A percentile compares a stretch with the other conserved stretches of the same genome.
Evolutionary conservation across 2,329 filamentous ascomycete genomes (phyloP).

Genomic region (Chalaropsis ovoidea): DNA sequence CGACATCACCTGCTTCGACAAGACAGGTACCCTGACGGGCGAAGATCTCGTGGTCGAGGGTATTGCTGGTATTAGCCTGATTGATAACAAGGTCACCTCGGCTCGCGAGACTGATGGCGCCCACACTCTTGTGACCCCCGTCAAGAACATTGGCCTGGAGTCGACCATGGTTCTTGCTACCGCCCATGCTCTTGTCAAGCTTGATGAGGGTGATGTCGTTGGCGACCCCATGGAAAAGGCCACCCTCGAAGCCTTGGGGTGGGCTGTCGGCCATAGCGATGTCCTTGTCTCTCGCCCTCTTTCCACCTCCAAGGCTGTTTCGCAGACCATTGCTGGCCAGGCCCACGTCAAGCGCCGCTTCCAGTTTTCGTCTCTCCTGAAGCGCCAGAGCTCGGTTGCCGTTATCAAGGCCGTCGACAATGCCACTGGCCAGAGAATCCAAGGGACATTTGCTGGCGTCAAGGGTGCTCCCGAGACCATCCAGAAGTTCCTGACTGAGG

Average conservation of each 20-base stretch:
- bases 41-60: constrained; percentile 96
- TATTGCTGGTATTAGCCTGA: constrained; percentile 77
- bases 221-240: constrained; percentile 99
- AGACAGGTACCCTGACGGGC: constrained; percentile 92
- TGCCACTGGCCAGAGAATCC: constrained; percentile 63
- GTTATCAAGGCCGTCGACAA: constrained; percentile 64
- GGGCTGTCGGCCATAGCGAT: constrained; percentile 86
- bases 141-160: constrained; percentile 61
- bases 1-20: constrained; percentile 96
- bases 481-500: constrained; percentile 74
- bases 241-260: constrained; percentile 77
- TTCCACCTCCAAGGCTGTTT: constrained; percentile 33
- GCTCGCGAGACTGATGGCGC: constrained; percentile 66
- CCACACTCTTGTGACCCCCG: constrained; percentile 65
- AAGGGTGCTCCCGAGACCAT: constrained; percentile 98
- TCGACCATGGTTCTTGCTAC: constrained; percentile 90
- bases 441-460: constrained; percentile 83
- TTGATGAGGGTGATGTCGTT: constrained; percentile 94
- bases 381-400: constrained; percentile 90
- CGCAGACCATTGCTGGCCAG: constrained; percentile 50
- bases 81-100: constrained; percentile 49
- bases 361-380: constrained; percentile 93
- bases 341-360: constrained; percentile 95
- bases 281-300: constrained; percentile 59
- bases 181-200: constrained; percentile 86